A percentile compares a stretch with the other conserved stretches of the same genome.
Conservation (phyloP, 805 yeast genomes). For the Kuraishia piskuri region DNA sequence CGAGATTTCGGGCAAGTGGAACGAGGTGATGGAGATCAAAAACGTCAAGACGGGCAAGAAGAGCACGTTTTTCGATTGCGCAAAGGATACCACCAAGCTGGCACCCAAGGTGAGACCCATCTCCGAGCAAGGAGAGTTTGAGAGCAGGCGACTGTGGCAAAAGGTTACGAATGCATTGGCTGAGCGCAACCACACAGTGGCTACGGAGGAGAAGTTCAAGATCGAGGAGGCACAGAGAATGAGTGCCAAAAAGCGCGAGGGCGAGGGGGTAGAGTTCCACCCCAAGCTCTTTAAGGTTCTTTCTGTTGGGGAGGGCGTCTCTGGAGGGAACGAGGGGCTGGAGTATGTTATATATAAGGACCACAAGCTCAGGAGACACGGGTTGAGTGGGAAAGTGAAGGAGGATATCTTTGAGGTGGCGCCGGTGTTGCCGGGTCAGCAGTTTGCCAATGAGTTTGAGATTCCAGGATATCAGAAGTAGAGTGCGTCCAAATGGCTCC, state of each 20-base stretch:
- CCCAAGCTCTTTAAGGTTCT: conserved; percentile 66
- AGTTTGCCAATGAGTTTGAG: conserved; percentile 52
- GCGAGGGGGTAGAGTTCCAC: conserved; percentile 70
- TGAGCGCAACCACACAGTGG: conserved; percentile 65
- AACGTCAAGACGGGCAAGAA: conserved; percentile 38
- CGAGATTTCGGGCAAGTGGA: conserved; percentile 88
- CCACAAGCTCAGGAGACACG: conserved; percentile 29
- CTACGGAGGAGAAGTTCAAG: conserved; percentile 81
- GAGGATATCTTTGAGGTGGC: conserved; percentile 52
- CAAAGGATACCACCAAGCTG: conserved; percentile 33
- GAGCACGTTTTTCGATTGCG: conserved; percentile 51
- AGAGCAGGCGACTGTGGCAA: conserved; percentile 79
- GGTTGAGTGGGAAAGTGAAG: conserved; percentile 22
- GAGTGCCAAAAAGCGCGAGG: conserved; percentile 62
- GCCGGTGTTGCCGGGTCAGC: conserved; percentile 81
- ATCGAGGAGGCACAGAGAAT: conserved; percentile 85
- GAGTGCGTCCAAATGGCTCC: too few species aligned
- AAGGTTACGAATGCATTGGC: conserved; percentile 78
- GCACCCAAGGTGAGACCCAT: conserved; percentile 72
- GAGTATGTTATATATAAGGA: conserved; percentile 61
- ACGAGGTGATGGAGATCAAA: conserved; percentile 69
- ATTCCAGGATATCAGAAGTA: conserved; percentile 58
- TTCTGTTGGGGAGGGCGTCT: conserved; percentile 21
- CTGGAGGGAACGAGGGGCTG: conserved; percentile 31
- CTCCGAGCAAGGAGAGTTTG: conserved; percentile 70